phyloP scores from a whole-genome alignment of 192 early-diverging fungal genomes.

The Bifiguratus adelaidae region DNA sequence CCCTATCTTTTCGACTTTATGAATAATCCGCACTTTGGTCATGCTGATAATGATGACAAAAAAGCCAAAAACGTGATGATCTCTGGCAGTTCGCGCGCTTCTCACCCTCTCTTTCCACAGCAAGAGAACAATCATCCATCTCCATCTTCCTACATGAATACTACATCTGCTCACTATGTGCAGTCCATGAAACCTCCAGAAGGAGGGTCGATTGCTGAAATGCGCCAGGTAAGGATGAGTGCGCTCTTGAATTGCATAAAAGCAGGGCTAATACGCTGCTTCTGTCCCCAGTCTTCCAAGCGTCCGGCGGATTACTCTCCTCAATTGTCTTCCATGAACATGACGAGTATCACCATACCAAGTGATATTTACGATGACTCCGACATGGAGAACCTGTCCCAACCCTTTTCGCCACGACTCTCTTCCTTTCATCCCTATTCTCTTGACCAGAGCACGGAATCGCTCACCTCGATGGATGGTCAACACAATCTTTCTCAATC shows the following conservation, averaged over 20 bases:
- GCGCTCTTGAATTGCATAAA: background rate
- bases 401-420: background rate
- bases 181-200: background rate
- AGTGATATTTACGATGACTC: slow-evolving; percentile 6
- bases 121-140: background rate
- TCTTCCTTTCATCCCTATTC: too few species aligned
- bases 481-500: background rate
- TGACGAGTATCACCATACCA: slow-evolving; percentile 9
- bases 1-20: slow-evolving; percentile 19
- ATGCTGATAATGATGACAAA: background rate
- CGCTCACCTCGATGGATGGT: too few species aligned
- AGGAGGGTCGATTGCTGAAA: background rate
- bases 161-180: background rate
- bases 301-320: slow-evolving; percentile 3
- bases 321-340: background rate
- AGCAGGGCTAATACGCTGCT: background rate
- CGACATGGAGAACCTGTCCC: slow-evolving; percentile 6
- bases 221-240: background rate
- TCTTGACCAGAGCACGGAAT: too few species aligned
- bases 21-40: background rate
- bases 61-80: background rate
- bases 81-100: background rate
- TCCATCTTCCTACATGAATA: background rate
- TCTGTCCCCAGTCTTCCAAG: background rate
- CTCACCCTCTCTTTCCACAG: background rate